Evolutionary conservation across 331 rosid genomes (phyloP).

Genomic region (Cydonia oblonga): DNA sequence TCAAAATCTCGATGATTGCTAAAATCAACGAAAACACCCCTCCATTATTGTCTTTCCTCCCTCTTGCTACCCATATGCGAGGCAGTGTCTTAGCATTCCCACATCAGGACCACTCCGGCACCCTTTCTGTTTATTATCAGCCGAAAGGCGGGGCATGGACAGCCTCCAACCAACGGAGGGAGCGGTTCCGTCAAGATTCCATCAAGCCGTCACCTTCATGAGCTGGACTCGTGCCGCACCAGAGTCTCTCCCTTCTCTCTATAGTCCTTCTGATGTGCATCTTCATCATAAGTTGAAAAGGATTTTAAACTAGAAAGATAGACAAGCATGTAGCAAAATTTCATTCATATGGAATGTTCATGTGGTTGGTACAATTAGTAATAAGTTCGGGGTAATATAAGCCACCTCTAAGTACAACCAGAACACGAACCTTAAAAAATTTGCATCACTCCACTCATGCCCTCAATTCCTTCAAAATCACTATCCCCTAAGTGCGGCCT

Average conservation of each 20-base stretch:
- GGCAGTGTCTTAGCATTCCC: neutral
- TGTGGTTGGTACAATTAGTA: neutral
- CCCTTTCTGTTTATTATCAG: too few relatives aligned
- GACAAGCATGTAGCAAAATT: neutral
- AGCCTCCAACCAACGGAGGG: too few relatives aligned
- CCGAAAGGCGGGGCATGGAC: too few relatives aligned
- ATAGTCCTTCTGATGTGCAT: neutral
- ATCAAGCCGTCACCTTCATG: too few relatives aligned
- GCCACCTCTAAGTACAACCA: neutral
- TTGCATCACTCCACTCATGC: constrained; percentile 29
- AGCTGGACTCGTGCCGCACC: neutral
- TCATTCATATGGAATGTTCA: neutral
- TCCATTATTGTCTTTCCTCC: neutral
- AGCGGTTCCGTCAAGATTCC: too few relatives aligned
- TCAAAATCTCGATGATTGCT: too few relatives aligned
- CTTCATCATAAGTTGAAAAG: neutral
- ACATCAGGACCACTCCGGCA: too few relatives aligned
- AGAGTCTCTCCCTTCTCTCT: neutral
- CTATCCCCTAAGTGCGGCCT: neutral
- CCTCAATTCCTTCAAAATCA: constrained; percentile 43
- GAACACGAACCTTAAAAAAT: neutral
- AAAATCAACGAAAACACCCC: too few relatives aligned
- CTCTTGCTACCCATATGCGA: neutral
- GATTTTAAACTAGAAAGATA: neutral
- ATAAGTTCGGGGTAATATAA: neutral